phyloP scores from a whole-genome alignment of 768 basidiomycete genomes.

The Pleurotus citrinopileatus region DNA sequence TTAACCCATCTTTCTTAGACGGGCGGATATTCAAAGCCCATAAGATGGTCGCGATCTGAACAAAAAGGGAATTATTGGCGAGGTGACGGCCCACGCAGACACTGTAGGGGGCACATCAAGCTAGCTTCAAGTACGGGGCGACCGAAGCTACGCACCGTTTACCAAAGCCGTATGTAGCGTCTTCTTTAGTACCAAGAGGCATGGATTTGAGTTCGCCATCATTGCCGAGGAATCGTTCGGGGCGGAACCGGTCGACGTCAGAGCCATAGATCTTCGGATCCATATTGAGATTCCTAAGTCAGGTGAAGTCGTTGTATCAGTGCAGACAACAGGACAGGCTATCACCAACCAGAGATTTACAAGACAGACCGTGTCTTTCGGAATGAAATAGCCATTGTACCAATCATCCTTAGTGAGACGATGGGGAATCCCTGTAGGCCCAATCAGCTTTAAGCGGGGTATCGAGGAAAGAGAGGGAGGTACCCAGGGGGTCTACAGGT shows the following conservation, averaged over 20 bases:
- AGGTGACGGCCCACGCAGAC: conserved; percentile 35
- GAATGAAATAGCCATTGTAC: conserved; percentile 7
- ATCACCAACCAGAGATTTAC: conserved; percentile 6
- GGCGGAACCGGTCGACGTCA: neutral
- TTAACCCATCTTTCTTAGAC: conserved; percentile 13
- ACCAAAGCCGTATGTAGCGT: conserved; percentile 39
- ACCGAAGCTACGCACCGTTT: conserved; percentile 17
- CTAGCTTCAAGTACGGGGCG: neutral
- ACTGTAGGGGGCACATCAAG: neutral
- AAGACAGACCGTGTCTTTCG: conserved; percentile 5
- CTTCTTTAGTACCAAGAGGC: conserved; percentile 20
- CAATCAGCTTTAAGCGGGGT: neutral
- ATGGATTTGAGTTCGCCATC: conserved; percentile 11
- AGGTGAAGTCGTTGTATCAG: neutral
- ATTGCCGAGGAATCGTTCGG: conserved; percentile 18
- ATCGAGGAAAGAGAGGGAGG: too few species aligned
- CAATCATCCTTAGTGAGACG: conserved; percentile 9
- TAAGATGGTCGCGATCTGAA: conserved; percentile 30
- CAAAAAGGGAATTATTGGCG: conserved; percentile 31
- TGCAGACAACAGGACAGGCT: neutral
- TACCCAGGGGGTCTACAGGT: conserved; percentile 1
- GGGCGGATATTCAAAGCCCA: conserved; percentile 32
- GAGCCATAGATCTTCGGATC: conserved; percentile 1
- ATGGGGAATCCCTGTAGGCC: conserved; percentile 8
- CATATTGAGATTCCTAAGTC: neutral